Conservation (phyloP, 176 grass and related monocot species). For the Zea luxurians region DNA sequence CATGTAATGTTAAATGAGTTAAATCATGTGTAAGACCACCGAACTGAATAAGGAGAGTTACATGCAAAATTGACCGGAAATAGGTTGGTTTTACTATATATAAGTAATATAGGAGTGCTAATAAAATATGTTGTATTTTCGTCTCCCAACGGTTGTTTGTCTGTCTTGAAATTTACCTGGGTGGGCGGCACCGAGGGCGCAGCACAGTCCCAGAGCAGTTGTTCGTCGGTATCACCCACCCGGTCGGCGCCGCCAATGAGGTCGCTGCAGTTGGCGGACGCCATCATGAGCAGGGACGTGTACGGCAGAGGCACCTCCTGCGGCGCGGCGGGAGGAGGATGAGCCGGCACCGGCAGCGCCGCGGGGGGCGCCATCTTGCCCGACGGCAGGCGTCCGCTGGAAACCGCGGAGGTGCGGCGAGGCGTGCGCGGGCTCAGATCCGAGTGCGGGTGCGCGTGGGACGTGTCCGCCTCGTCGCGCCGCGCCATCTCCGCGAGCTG, state of each 20-base stretch:
- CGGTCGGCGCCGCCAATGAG: constrained; percentile 27
- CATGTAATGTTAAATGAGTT: not conserved
- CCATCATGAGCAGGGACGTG: constrained; percentile 62
- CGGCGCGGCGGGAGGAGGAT: not conserved
- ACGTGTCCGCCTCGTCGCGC: constrained; percentile 36
- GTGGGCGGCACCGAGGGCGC: constrained; percentile 46
- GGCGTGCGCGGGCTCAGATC: constrained; percentile 60
- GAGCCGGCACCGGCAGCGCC: constrained; percentile 2
- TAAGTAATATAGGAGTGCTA: not conserved
- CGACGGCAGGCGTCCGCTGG: constrained; percentile 34
- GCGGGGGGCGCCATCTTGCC: constrained; percentile 23
- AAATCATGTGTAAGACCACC: not conserved
- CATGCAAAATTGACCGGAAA: not conserved
- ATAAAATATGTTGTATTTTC: not conserved
- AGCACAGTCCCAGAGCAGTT: constrained; percentile 56
- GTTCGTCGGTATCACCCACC: constrained; percentile 43
- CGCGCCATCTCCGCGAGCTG: constrained; percentile 71
- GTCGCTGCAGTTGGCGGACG: constrained; percentile 42
- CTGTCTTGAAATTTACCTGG: constrained; percentile 44
- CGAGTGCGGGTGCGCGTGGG: constrained; percentile 28
- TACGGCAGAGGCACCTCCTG: constrained; percentile 45
- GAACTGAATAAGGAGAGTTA: not conserved
- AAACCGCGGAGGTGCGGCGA: constrained; percentile 30
- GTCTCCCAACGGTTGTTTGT: not conserved
- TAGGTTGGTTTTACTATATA: not conserved